phyloP scores from a whole-genome alignment of 2,329 filamentous ascomycete species.

The Cordyceps tenuipes region DNA sequence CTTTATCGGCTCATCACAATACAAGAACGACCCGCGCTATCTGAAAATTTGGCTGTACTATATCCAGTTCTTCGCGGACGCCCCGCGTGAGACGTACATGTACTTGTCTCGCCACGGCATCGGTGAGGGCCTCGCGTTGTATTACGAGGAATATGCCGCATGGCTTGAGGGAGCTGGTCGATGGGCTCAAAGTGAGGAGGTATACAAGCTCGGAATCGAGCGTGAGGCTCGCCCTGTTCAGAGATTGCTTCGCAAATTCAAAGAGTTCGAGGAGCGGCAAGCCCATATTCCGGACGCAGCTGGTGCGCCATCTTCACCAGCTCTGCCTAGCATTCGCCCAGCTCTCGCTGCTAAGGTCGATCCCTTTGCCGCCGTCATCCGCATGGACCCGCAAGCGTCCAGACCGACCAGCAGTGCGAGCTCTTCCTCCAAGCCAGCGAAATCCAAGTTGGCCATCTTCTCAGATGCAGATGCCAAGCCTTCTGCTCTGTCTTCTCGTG shows the following conservation, averaged over 20 bases:
- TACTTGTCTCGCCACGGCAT: constrained; percentile 85
- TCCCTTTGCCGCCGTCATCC: constrained; percentile 59
- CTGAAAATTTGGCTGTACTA: constrained; percentile 91
- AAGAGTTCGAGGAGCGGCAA: constrained; percentile 75
- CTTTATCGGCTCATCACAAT: constrained; percentile 77
- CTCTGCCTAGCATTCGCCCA: constrained; percentile 72
- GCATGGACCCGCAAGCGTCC: constrained; percentile 58
- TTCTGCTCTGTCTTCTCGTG: constrained; percentile 45
- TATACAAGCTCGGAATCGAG: constrained; percentile 85
- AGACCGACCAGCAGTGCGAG: constrained; percentile 39
- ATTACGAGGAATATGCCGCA: constrained; percentile 92
- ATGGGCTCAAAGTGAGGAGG: constrained; percentile 88
- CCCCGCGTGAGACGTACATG: constrained; percentile 86
- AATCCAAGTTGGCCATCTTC: constrained; percentile 84
- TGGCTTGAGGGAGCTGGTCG: constrained; percentile 81
- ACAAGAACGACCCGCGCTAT: constrained; percentile 93
- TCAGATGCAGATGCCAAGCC: constrained; percentile 63
- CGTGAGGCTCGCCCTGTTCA: constrained; percentile 76
- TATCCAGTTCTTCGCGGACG: constrained; percentile 83
- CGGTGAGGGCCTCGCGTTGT: constrained; percentile 78
- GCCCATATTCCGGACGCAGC: constrained; percentile 54
- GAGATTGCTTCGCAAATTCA: constrained; percentile 78
- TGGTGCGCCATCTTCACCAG: constrained; percentile 74
- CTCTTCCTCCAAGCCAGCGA: constrained; percentile 54
- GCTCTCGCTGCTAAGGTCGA: constrained; percentile 80